These are phyloP conservation scores for Gossypium schwendimanii DNA, from an alignment of 441 rosid species.

Conservation along the genomic window DNA sequence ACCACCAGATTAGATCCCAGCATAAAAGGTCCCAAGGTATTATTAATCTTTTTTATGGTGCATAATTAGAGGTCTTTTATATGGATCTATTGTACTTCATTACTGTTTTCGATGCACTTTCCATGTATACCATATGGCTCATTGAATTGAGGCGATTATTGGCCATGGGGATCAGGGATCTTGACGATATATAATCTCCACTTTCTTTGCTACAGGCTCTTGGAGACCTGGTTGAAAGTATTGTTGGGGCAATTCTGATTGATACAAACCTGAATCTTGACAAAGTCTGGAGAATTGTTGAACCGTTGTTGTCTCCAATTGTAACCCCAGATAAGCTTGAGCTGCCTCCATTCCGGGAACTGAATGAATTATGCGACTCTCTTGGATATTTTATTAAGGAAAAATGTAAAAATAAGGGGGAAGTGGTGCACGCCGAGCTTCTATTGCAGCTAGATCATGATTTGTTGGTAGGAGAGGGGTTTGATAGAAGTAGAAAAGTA, in stretches of 20 bases:
- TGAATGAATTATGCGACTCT: constrained; percentile 71
- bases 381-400: constrained; percentile 59
- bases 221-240: constrained; percentile 90
- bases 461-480: constrained; percentile 61
- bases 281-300: constrained; percentile 69
- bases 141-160: neutral
- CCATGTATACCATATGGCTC: neutral
- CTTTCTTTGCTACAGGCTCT: constrained; percentile 54
- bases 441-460: constrained; percentile 57
- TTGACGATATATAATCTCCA: neutral
- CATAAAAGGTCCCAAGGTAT: constrained; percentile 75
- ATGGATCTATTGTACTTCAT: neutral
- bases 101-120: neutral
- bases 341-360: constrained; percentile 70
- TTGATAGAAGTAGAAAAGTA: constrained; percentile 48
- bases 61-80: neutral
- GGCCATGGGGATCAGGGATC: neutral
- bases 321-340: constrained; percentile 79
- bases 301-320: constrained; percentile 76
- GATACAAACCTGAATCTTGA: constrained; percentile 66
- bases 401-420: constrained; percentile 38
- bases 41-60: neutral
- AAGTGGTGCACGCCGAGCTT: constrained; percentile 49
- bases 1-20: constrained; percentile 29
- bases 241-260: constrained; percentile 73